phyloP scores from a whole-genome alignment of 257 asterid genomes.

The Buddleja alternifolia region DNA sequence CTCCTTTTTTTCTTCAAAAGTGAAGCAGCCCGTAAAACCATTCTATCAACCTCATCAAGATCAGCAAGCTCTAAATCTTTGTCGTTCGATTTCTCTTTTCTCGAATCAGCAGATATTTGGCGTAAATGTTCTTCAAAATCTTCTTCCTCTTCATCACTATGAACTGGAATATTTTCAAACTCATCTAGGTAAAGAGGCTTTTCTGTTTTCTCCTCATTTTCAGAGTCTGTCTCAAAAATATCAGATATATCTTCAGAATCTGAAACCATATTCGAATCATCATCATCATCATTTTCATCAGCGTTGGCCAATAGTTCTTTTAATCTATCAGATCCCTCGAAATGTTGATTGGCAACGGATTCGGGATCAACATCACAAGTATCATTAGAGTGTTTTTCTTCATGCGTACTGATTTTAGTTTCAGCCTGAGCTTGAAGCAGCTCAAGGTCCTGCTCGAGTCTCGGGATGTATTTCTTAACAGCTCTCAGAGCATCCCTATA shows the following conservation, averaged over 20 bases:
- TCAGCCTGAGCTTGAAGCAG: conserved; percentile 75
- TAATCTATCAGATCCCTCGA: conserved; percentile 61
- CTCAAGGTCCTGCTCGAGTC: conserved; percentile 86
- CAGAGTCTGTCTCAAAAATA: conserved; percentile 83
- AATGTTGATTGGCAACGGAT: conserved; percentile 31
- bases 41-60: conserved; percentile 83
- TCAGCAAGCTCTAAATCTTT: conserved; percentile 46
- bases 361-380: conserved; percentile 35
- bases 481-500: conserved; percentile 88
- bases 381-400: conserved; percentile 36
- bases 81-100: conserved; percentile 47
- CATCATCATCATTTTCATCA: conserved; percentile 41
- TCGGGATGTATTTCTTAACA: conserved; percentile 72
- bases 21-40: conserved; percentile 82
- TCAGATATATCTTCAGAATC: conserved; percentile 86
- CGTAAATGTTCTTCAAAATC: conserved; percentile 76
- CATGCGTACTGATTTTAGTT: conserved; percentile 27
- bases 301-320: conserved; percentile 59
- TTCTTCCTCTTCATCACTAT: conserved; percentile 42
- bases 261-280: conserved; percentile 53
- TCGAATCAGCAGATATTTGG: conserved; percentile 63
- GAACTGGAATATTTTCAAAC: conserved; percentile 67
- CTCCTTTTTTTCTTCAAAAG: conserved; percentile 75
- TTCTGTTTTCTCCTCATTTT: conserved; percentile 47
- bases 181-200: conserved; percentile 68